These are phyloP conservation scores for Neurospora sublineolata DNA, from an alignment of 495 filamentous ascomycete genomes.

Conservation along the genomic window DNA sequence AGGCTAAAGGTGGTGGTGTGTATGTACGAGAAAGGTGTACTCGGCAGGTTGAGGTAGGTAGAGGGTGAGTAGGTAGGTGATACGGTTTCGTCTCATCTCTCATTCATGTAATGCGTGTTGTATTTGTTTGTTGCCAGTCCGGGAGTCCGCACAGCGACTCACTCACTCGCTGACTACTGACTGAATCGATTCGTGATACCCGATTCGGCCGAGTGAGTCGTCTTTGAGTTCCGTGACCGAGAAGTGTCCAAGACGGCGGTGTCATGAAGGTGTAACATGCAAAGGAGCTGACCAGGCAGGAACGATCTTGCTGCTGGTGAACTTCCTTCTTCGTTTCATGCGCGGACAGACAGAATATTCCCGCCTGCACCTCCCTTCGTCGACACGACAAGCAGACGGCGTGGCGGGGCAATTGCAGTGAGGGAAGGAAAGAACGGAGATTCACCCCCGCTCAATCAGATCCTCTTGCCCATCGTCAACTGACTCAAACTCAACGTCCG, in stretches of 20 bases:
- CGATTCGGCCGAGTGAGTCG: background rate
- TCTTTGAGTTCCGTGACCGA: background rate
- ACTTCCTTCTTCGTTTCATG: background rate
- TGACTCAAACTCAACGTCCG: slow-evolving; percentile 40
- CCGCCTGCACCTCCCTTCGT: background rate
- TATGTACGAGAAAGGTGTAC: background rate
- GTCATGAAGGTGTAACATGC: background rate
- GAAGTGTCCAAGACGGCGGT: background rate
- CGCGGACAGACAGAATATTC: background rate
- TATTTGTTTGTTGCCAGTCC: background rate
- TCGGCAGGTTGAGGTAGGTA: background rate
- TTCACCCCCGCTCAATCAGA: background rate
- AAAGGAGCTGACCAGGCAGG: background rate
- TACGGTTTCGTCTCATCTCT: background rate
- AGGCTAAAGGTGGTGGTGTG: background rate
- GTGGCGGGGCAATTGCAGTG: background rate
- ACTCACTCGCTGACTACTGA: background rate
- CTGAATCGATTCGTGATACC: background rate
- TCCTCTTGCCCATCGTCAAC: slow-evolving; percentile 31
- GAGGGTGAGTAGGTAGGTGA: background rate
- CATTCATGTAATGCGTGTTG: background rate
- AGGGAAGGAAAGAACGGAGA: background rate
- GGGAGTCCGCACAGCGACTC: background rate
- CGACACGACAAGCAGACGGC: background rate
- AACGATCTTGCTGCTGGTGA: background rate